A percentile compares a stretch with the other conserved stretches of the same genome.
These are phyloP conservation scores for Tetrahymena borealis DNA, from an alignment of 73 alveolate species.

Conservation along the genomic window DNA sequence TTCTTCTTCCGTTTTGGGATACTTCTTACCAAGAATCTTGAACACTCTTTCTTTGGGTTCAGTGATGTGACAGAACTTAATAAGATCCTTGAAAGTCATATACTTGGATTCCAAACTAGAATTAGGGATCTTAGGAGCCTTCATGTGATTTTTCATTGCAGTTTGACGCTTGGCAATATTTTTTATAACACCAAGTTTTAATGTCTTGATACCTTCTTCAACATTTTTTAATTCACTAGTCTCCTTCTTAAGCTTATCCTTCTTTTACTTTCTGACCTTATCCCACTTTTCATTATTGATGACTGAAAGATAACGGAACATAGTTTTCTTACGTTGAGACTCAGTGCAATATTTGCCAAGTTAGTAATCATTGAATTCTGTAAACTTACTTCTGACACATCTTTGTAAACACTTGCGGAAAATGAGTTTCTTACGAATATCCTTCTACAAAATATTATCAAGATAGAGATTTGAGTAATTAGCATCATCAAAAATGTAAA, in stretches of 20 bases:
- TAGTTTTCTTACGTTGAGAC: slow-evolving; percentile 1
- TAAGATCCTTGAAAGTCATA: slow-evolving; percentile 22
- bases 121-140: background rate
- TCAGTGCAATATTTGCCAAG: slow-evolving; percentile 41
- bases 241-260: background rate
- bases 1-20: slow-evolving; percentile 44
- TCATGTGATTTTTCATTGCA: background rate
- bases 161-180: background rate
- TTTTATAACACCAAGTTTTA: background rate
- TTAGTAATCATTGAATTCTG: slow-evolving; percentile 11
- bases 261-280: background rate
- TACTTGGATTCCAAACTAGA: background rate
- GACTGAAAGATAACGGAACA: background rate
- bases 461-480: background rate
- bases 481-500: background rate
- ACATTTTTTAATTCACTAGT: background rate
- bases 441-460: background rate
- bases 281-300: background rate
- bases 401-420: slow-evolving; percentile 33
- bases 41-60: slow-evolving; percentile 26
- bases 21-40: slow-evolving; percentile 31
- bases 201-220: background rate
- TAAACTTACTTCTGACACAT: slow-evolving; percentile 5
- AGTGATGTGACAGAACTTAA: slow-evolving; percentile 28
- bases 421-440: background rate